Evolutionary conservation across 1,284 basidiomycete genomes (phyloP), one percentile per base, ranked within the genome.

Genomic region (Pyrrhoderma lamaoense): DNA sequence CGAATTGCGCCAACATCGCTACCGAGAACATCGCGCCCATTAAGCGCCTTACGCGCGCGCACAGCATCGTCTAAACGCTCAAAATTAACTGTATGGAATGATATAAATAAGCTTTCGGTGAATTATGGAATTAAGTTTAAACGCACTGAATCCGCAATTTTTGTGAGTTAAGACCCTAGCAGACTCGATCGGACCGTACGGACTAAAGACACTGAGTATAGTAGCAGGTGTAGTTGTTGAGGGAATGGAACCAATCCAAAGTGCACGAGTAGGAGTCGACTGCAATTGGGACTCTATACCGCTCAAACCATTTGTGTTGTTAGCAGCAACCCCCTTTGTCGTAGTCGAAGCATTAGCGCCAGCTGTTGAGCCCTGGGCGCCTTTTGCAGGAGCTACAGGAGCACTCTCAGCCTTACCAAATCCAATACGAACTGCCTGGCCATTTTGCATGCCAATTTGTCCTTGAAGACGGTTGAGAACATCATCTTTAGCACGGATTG

Each of bases 331-430:
- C 52, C 72, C 68, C n/a, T 70, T 59, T 50, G 67, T 60, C 38
- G 71, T 71, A 49, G 77, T 78, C 22, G 83, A 84, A 46, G 75
- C 84, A 0, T 85, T 74, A 23, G 83, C 74, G 23, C 81, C 74
- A 39, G 82, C 77, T 57, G 74, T 78, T 47, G 77, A 70, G 48
- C 75, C 65, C 38, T 81, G 79, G 23, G 76, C 76, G 35, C 84
- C 81, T 59, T 89, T 90, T 31, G 85, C 85, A 25, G 92, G 88
- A 5, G 90, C 88, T 42, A 90, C 85, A 23, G 89, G 92, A 7
- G 90, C 89, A 62, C 91, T 93, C 62, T 96, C 93, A 2, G 93
- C 93, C 67, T 98, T 98, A 40, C 95, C 95, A 64, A 95, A 99
- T 3, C 96, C 96, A 60, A 99, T 93, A 42, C 95, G 85, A 47